phyloP scores from a whole-genome alignment of 352 stramenopile genomes.

The Phytophthora tubulina region DNA sequence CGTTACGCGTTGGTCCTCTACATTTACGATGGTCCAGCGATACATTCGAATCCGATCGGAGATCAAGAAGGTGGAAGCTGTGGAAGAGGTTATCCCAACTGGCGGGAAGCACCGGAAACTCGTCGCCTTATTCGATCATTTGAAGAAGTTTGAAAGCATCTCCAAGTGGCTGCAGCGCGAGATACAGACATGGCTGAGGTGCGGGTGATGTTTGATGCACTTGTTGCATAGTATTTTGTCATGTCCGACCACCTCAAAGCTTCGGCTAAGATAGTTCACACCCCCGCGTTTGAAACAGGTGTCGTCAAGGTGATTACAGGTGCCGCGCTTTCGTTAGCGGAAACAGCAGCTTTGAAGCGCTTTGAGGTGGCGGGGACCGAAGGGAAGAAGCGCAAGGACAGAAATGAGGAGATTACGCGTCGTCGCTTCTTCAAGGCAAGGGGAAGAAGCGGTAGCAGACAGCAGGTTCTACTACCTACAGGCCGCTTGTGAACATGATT shows the following conservation, averaged over 20 bases:
- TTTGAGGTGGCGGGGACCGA: background rate
- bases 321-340: background rate
- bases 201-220: conserved; percentile 8
- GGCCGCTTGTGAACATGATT: background rate
- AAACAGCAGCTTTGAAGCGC: background rate
- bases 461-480: background rate
- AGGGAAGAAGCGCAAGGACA: conserved; percentile 1
- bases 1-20: conserved; percentile 9
- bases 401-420: background rate
- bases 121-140: background rate
- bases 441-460: background rate
- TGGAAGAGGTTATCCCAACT: conserved; percentile 5
- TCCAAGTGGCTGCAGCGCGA: conserved; percentile 1
- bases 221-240: conserved; percentile 8
- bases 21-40: conserved; percentile 6
- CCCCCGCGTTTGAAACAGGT: conserved; percentile 3
- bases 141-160: background rate
- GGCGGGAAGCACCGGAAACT: conserved; percentile 2
- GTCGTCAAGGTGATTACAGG: conserved; percentile 10
- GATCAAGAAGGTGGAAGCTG: conserved; percentile 10
- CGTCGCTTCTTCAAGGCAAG: background rate
- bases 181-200: conserved; percentile 17
- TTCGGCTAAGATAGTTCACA: conserved; percentile 17
- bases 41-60: conserved; percentile 4
- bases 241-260: conserved; percentile 9